Conservation (phyloP, 345 rosid species). For the Cardamine resedifolia region DNA sequence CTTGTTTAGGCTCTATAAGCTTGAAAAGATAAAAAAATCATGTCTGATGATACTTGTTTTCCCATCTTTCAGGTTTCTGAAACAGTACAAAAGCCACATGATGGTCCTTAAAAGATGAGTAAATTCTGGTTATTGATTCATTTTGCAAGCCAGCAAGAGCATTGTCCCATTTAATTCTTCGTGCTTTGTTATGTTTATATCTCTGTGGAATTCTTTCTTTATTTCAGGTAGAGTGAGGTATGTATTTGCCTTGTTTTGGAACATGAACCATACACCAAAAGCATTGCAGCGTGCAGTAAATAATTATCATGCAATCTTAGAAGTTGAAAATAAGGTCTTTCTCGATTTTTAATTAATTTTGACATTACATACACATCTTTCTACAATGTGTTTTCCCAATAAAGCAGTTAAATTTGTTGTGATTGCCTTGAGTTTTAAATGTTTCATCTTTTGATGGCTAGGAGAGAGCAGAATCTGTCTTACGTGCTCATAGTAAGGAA, state of each 20-base stretch:
- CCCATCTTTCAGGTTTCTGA: too few species aligned
- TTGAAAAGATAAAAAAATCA: too few species aligned
- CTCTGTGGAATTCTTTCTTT: conserved; percentile 32
- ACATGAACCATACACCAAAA: conserved; percentile 89
- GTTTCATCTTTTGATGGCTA: conserved; percentile 30
- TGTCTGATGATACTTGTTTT: too few species aligned
- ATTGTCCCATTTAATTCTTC: too few species aligned
- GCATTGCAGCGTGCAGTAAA: conserved; percentile 75
- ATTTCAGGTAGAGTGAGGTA: conserved; percentile 98
- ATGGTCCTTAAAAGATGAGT: too few species aligned
- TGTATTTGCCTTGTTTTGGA: conserved; percentile 99
- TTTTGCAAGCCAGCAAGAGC: too few species aligned
- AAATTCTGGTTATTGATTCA: too few species aligned
- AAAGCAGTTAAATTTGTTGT: conserved; percentile 10
- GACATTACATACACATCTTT: not conserved
- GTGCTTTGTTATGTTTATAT: conserved; percentile 35
- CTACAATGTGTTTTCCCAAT: not conserved
- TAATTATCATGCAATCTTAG: conserved; percentile 66
- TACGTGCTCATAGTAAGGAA: conserved; percentile 93
- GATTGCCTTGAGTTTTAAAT: conserved; percentile 7
- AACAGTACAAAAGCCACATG: too few species aligned
- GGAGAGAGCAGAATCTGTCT: conserved; percentile 84
- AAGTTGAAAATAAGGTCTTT: conserved; percentile 89
- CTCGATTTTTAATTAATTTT: not conserved
- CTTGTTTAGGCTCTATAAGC: too few species aligned